Evolutionary conservation across 306 rosid species (phyloP).

Genomic region (Quercus suber): DNA sequence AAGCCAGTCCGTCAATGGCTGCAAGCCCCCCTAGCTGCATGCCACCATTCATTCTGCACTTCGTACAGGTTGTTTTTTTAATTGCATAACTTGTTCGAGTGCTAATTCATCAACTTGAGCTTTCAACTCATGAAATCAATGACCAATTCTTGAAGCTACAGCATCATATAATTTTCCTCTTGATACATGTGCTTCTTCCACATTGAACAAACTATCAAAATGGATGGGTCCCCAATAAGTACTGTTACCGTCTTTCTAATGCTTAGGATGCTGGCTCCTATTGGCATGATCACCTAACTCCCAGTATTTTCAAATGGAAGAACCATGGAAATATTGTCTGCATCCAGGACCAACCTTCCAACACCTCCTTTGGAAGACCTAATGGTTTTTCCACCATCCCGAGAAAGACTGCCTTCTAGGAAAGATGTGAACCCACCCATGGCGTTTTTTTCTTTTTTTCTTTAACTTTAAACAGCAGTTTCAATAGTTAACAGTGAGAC

Average conservation of each 20-base stretch:
- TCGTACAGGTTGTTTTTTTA: conserved; percentile 23
- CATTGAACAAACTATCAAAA: conserved; percentile 64
- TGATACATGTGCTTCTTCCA: conserved; percentile 46
- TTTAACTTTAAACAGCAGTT: no score
- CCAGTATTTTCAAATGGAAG: conserved; percentile 95
- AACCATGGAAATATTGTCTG: conserved; percentile 72
- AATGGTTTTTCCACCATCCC: conserved; percentile 92
- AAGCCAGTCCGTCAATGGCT: conserved; percentile 44
- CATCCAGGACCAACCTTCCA: conserved; percentile 82
- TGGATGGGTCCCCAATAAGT: conserved; percentile 87
- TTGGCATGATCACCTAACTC: conserved; percentile 96
- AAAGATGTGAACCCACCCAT: conserved; percentile 93
- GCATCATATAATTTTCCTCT: conserved; percentile 66
- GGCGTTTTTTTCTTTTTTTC: conserved; percentile 7
- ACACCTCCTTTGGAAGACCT: conserved; percentile 90
- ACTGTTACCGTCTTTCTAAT: conserved; percentile 90
- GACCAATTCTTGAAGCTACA: conserved; percentile 69
- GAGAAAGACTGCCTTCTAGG: conserved; percentile 96
- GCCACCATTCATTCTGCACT: conserved; percentile 31
- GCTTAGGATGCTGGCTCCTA: conserved; percentile 82
- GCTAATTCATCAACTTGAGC: conserved; percentile 68
- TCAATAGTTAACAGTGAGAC: no score
- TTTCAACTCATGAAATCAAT: conserved; percentile 57
- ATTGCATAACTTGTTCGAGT: conserved; percentile 38
- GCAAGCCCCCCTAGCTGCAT: conserved; percentile 43